phyloP scores from a whole-genome alignment of 352 stramenopile genomes.

The Peronospora destructor region DNA sequence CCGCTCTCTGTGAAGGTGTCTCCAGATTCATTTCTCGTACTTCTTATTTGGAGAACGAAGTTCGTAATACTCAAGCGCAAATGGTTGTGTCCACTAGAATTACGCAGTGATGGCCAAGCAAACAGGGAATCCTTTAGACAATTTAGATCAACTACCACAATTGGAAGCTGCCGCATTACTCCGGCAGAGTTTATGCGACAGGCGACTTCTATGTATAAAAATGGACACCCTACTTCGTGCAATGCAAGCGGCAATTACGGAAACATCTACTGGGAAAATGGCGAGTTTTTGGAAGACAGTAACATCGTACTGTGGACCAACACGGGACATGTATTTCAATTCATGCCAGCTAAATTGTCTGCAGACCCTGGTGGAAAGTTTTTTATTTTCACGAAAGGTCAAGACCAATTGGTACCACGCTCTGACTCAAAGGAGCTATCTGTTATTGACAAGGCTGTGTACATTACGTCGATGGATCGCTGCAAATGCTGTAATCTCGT shows the following conservation, averaged over 20 bases:
- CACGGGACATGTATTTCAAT: conserved; percentile 56
- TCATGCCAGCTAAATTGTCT: conserved; percentile 28
- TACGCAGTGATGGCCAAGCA: conserved; percentile 18
- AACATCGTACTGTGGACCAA: conserved; percentile 67
- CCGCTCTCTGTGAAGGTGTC: conserved; percentile 53
- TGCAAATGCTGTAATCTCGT: conserved; percentile 43
- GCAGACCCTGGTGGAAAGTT: conserved; percentile 39
- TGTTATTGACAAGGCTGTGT: conserved; percentile 44
- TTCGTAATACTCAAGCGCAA: conserved; percentile 74
- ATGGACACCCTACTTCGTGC: conserved; percentile 8
- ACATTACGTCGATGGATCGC: conserved; percentile 47
- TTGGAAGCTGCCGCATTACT: conserved; percentile 46
- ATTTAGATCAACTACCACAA: conserved; percentile 24
- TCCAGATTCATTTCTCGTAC: conserved; percentile 44
- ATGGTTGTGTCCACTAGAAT: conserved; percentile 58
- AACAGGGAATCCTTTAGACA: conserved; percentile 20
- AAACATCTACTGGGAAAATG: conserved; percentile 48
- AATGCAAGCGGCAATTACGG: conserved; percentile 9
- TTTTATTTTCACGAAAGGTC: conserved; percentile 79
- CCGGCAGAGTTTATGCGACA: conserved; percentile 30
- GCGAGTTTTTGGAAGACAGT: conserved; percentile 55
- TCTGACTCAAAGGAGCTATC: conserved; percentile 58
- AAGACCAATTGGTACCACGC: conserved; percentile 74
- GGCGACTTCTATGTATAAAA: conserved; percentile 8
- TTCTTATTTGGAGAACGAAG: conserved; percentile 75